Evolutionary conservation across 345 rosid genomes (phyloP).

Genomic region (Lenwebbia sp.): DNA sequence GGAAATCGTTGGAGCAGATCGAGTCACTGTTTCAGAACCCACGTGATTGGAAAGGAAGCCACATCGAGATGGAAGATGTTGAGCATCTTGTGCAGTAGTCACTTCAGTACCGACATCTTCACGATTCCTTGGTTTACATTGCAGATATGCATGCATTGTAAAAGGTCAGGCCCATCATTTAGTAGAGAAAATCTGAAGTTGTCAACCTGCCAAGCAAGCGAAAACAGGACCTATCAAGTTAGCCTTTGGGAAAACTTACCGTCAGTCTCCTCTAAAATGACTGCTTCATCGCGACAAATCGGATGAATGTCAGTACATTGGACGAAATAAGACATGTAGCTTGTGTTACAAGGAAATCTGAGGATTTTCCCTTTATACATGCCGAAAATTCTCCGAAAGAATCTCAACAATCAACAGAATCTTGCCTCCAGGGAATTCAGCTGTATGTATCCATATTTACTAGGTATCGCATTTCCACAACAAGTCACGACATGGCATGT

Average conservation of each 20-base stretch:
- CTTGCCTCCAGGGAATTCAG: neutral
- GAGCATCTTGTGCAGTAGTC: neutral
- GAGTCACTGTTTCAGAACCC: conserved; percentile 24
- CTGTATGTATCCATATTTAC: neutral
- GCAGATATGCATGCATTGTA: neutral
- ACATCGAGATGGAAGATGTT: neutral
- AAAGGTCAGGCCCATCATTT: neutral
- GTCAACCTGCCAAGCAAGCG: neutral
- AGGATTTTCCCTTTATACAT: neutral
- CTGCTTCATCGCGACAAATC: neutral
- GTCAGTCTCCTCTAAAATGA: neutral
- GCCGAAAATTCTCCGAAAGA: neutral
- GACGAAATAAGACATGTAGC: neutral
- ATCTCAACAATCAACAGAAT: neutral
- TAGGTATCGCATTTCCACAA: neutral
- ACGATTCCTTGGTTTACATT: neutral
- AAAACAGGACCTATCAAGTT: neutral
- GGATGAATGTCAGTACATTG: neutral
- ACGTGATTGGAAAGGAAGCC: neutral
- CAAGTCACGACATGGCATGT: neutral
- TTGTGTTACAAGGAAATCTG: neutral
- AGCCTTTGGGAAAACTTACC: neutral
- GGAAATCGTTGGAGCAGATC: conserved; percentile 56
- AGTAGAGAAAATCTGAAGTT: neutral
- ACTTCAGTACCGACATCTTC: neutral